Evolutionary conservation across 192 early-diverging fungal genomes (phyloP).

Genomic region (Linnemannia hyalina): DNA sequence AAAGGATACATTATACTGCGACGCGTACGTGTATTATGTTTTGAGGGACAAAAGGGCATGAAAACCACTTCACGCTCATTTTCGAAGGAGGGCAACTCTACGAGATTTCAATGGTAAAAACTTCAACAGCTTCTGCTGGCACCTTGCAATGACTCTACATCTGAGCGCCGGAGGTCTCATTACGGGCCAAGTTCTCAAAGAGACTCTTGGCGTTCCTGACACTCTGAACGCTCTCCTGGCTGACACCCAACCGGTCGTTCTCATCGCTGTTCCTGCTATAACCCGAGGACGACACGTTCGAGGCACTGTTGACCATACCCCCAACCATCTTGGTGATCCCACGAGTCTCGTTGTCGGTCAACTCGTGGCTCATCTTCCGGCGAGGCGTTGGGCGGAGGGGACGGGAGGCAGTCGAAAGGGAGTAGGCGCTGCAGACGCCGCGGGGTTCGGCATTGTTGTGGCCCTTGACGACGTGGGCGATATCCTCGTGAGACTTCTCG

Average conservation of each 20-base stretch:
- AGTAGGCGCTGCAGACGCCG: slow-evolving; percentile 39
- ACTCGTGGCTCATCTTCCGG: slow-evolving; percentile 51
- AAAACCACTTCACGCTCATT: neutral
- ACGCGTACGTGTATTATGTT: neutral
- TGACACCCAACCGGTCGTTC: slow-evolving; percentile 20
- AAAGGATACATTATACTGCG: neutral
- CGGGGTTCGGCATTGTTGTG: slow-evolving; percentile 23
- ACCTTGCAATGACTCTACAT: neutral
- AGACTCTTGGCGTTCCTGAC: slow-evolving; percentile 45
- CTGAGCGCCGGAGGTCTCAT: slow-evolving; percentile 18
- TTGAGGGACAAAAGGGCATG: neutral
- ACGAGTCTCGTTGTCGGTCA: slow-evolving; percentile 28
- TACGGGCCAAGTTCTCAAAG: slow-evolving; percentile 41
- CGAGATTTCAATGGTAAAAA: neutral
- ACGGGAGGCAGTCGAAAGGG: slow-evolving; percentile 40
- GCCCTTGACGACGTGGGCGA: slow-evolving; percentile 44
- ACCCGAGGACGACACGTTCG: neutral
- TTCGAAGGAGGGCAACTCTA: neutral
- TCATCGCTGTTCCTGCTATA: slow-evolving; percentile 1
- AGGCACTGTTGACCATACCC: slow-evolving; percentile 11
- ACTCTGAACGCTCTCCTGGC: slow-evolving; percentile 44
- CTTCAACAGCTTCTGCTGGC: too few relatives aligned
- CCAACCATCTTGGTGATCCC: slow-evolving; percentile 8
- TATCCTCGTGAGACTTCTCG: slow-evolving; percentile 30
- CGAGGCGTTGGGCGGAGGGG: slow-evolving; percentile 18